Base-by-base conservation (phyloP, 2,329 filamentous ascomycete species). In the Emericellopsis atlantica region DNA sequence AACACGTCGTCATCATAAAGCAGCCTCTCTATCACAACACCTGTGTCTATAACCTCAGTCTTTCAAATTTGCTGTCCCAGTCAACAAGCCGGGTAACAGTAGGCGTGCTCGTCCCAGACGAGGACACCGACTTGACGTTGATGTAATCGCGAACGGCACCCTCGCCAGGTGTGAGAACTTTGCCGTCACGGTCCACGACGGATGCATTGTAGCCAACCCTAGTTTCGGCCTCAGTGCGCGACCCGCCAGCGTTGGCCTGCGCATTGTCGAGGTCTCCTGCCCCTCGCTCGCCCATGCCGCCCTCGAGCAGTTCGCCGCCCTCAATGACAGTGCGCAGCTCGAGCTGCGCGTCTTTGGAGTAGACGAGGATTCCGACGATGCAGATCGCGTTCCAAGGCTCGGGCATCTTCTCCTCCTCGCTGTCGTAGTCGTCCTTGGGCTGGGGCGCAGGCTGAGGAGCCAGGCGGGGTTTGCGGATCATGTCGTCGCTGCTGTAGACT, bases 371-470 rank as follows among this genome's bases (percentile, higher is more conserved):
- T 0, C 77, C 76, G 0, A 81, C 67, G 15, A 79, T 70, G 40
- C 68, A 72, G 36, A 80, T 67, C 4, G 76, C 76, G 51, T 80
- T 79, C 76, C 77, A 81, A 2, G 74, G 70, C 21, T 74, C 67
- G 0, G 67, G 56, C 49, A 66, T 60, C 44, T 69, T 72, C 49
- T 79, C 72, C 43, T 76, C 74, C n/a, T 76, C 71, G 0, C 67
- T 69, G 16, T 72, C 68, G 32, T 72, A 70, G 3, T 64, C 58
- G 6, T 64, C 61, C 5, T 52, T 51, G 4, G 52, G 49, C 1
- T 54, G 47, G 0, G 60, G 49, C 1, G 59, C 54, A 2, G 61
- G 50, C 8, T 62, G 57, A 32, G 60, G 56, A 2, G 58, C 52
- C 34, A 62, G 52, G 14, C 66, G 63, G 5, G 68, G 70, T 52